Conservation (phyloP, 352 stramenopile genomes). For the Phytophthora capsici region DNA sequence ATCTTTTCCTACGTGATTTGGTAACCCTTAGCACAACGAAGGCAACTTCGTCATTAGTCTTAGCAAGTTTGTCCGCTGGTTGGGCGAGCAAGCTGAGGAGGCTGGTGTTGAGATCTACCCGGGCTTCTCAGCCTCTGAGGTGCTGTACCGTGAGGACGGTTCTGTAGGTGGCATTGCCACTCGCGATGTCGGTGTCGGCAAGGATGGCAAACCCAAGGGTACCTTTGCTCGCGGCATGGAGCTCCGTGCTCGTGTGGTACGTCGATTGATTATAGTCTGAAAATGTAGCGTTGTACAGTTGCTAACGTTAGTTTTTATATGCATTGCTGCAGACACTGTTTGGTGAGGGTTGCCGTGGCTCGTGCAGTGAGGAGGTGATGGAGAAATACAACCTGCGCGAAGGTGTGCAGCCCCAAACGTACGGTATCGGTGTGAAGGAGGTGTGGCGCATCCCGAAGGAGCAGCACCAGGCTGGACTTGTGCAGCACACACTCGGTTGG, state of each 20-base stretch:
- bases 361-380: conserved; percentile 97
- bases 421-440: conserved; percentile 99
- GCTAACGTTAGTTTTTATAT: conserved; percentile 14
- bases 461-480: conserved; percentile 93
- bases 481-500: conserved; percentile 99
- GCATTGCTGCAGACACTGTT: conserved; percentile 94
- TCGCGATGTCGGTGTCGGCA: conserved; percentile 98
- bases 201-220: conserved; percentile 95
- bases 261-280: conserved; percentile 6
- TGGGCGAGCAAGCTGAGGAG: conserved; percentile 97
- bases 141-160: conserved; percentile 85
- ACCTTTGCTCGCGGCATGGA: conserved; percentile 99
- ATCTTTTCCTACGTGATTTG: conserved; percentile 28
- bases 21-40: conserved; percentile 92
- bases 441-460: conserved; percentile 93
- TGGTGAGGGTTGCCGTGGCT: conserved; percentile 97
- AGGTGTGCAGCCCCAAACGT: conserved; percentile 94
- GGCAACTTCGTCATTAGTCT: conserved; percentile 99
- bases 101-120: conserved; percentile 99
- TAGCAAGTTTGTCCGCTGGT: conserved; percentile 96
- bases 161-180: conserved; percentile 96
- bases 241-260: conserved; percentile 89
- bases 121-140: conserved; percentile 96
- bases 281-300: neutral
- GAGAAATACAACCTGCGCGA: conserved; percentile 95